Conservation (phyloP, 2,329 filamentous ascomycete species). For the Mycogone perniciosa region DNA sequence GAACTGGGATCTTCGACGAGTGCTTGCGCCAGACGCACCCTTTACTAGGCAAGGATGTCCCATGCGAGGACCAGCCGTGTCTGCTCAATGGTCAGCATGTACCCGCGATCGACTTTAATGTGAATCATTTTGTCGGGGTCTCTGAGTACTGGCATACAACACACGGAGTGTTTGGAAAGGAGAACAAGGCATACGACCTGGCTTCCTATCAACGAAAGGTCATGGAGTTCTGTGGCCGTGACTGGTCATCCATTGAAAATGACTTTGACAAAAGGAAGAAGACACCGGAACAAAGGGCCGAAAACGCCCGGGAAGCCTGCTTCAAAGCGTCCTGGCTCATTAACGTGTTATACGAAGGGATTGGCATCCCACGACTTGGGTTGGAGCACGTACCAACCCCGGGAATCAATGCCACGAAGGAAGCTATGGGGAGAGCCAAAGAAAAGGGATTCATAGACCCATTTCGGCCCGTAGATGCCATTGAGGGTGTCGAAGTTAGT, state of each 20-base stretch:
- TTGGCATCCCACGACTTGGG: slow-evolving; percentile 81
- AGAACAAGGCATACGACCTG: slow-evolving; percentile 81
- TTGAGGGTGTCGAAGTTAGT: slow-evolving; percentile 85
- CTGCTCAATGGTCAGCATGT: slow-evolving; percentile 87
- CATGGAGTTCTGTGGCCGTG: slow-evolving; percentile 73
- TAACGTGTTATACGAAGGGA: slow-evolving; percentile 91
- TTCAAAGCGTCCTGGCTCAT: slow-evolving; percentile 99
- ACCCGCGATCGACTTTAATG: slow-evolving; percentile 90
- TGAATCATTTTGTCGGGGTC: slow-evolving; percentile 96
- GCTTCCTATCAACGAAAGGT: slow-evolving; percentile 83
- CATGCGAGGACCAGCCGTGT: slow-evolving; percentile 78
- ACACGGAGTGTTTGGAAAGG: slow-evolving; percentile 80
- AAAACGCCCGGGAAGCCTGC: slow-evolving; percentile 79
- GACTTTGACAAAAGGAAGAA: slow-evolving; percentile 63
- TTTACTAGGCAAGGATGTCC: slow-evolving; percentile 79
- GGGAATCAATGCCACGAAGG: slow-evolving; percentile 65
- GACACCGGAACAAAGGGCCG: slow-evolving; percentile 67
- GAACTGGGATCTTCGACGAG: slow-evolving; percentile 81
- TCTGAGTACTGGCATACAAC: slow-evolving; percentile 99
- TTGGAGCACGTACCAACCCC: slow-evolving; percentile 55
- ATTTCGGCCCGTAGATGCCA: slow-evolving; percentile 90
- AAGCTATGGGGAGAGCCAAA: slow-evolving; percentile 60
- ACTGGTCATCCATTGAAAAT: slow-evolving; percentile 71
- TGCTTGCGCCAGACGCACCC: slow-evolving; percentile 79
- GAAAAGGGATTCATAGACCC: slow-evolving; percentile 72